These are phyloP conservation scores for Polymyxa betae DNA, from an alignment of 208 protist genomes.

Conservation along the genomic window DNA sequence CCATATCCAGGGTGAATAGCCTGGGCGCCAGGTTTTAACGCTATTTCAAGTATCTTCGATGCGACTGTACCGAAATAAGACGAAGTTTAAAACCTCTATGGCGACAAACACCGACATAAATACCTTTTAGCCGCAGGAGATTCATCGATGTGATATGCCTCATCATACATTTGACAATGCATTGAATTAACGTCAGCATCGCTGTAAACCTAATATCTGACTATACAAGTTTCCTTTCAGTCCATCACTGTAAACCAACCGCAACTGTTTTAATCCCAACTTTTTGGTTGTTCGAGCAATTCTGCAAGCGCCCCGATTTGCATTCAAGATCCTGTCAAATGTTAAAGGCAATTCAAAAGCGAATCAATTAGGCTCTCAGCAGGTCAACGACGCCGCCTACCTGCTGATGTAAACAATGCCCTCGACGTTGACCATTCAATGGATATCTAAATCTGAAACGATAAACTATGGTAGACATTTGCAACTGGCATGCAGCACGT, in stretches of 20 bases:
- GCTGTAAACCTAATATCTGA: conserved; percentile 8
- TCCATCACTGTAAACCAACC: conserved; percentile 72
- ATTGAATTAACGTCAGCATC: conserved; percentile 38
- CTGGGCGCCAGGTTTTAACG: conserved; percentile 56
- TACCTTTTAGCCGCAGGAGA: conserved; percentile 53
- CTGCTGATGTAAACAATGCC: too few species aligned
- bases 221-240: background rate
- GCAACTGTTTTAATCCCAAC: conserved; percentile 92
- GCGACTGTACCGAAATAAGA: background rate
- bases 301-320: conserved; percentile 82
- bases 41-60: conserved; percentile 54
- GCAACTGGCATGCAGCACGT: too few species aligned
- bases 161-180: conserved; percentile 20
- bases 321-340: conserved; percentile 61
- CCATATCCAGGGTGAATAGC: conserved; percentile 95
- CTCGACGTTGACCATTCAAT: too few species aligned
- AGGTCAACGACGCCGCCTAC: too few species aligned
- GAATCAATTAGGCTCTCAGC: too few species aligned
- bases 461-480: too few species aligned
- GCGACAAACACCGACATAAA: conserved; percentile 6
- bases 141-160: conserved; percentile 42
- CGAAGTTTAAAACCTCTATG: background rate
- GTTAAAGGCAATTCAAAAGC: background rate
- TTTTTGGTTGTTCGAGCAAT: conserved; percentile 85
- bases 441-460: too few species aligned